Evolutionary conservation across 495 filamentous ascomycete genomes (phyloP).

Genomic region (Usnea hakonensis): DNA sequence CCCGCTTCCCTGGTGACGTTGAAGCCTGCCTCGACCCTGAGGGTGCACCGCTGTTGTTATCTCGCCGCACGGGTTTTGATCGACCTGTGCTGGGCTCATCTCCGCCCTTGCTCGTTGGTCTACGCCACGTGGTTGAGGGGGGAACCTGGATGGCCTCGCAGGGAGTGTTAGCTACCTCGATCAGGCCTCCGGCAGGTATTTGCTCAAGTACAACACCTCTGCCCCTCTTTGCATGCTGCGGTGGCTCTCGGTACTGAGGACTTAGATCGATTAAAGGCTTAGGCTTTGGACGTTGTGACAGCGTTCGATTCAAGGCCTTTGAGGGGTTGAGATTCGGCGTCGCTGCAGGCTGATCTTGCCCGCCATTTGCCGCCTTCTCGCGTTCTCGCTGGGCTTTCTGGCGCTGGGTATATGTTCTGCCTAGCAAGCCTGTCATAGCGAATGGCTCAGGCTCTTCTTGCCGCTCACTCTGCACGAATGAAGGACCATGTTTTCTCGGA

Average conservation of each 20-base stretch:
- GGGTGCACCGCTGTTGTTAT: constrained; percentile 29
- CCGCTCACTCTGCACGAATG: constrained; percentile 17
- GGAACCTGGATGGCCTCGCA: constrained; percentile 48
- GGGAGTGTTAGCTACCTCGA: constrained; percentile 57
- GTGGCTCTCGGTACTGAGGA: constrained; percentile 64
- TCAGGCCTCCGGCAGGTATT: constrained; percentile 43
- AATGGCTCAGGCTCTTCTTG: constrained; percentile 42
- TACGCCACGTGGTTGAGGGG: constrained; percentile 29
- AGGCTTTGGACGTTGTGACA: constrained; percentile 33
- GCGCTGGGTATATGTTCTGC: constrained; percentile 55
- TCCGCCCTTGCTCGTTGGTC: constrained; percentile 27
- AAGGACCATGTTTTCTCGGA: constrained; percentile 17
- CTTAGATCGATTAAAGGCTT: constrained; percentile 72
- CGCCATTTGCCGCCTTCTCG: constrained; percentile 24
- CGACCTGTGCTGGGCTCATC: constrained; percentile 4
- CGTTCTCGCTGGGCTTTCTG: constrained; percentile 48
- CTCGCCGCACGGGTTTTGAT: constrained; percentile 23
- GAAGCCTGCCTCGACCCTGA: constrained; percentile 26
- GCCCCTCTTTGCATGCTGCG: constrained; percentile 61
- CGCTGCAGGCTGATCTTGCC: constrained; percentile 19
- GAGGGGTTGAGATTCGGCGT: background rate
- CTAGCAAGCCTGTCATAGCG: constrained; percentile 49
- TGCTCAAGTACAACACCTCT: constrained; percentile 57
- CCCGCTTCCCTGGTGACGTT: constrained; percentile 14
- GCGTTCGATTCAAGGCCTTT: constrained; percentile 21